Evolutionary conservation across 345 rosid genomes (phyloP).

Genomic region (Abelmoschus esculentus): DNA sequence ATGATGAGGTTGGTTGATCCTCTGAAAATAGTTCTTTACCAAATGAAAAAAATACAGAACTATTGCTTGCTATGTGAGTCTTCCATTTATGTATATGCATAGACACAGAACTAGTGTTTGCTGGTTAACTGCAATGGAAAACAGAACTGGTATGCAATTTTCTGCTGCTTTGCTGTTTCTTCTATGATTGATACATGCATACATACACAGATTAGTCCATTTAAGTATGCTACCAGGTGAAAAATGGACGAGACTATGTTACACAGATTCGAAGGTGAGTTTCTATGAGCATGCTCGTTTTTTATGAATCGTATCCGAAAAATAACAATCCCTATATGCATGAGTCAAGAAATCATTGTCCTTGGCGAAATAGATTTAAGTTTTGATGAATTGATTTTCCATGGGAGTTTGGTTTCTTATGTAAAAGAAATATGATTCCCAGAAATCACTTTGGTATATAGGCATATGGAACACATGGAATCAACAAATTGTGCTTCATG

Average conservation of each 20-base stretch:
- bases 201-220: no score
- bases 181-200: no score
- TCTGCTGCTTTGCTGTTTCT: no score
- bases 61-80: background rate
- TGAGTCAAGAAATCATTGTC: background rate
- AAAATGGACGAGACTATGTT: no score
- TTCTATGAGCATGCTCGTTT: no score
- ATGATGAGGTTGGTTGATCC: slow-evolving; percentile 22
- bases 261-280: no score
- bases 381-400: background rate
- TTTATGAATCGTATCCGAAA: no score
- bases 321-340: no score
- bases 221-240: no score
- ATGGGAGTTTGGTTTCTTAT: background rate
- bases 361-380: background rate
- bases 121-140: background rate
- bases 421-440: background rate
- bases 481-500: no score
- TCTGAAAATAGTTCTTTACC: background rate
- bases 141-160: background rate
- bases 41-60: background rate
- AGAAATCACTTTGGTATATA: background rate
- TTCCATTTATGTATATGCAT: background rate
- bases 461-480: background rate
- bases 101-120: background rate